Evolutionary conservation across 2,329 filamentous ascomycete genomes (phyloP).

Genomic region (Calycina marina): DNA sequence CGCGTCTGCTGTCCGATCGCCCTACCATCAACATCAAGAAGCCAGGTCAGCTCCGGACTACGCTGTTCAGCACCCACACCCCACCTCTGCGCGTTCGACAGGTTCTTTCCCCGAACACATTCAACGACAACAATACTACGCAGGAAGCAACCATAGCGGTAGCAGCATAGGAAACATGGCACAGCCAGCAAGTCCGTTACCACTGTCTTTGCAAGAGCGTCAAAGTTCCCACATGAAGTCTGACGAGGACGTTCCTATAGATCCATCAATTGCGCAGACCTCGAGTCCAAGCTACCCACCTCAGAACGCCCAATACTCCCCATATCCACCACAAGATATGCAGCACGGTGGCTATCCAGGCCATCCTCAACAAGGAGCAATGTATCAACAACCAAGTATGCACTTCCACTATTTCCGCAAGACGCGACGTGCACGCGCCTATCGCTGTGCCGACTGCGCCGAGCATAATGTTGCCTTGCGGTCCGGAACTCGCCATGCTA

Average conservation of each 20-base stretch:
- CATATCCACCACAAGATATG: conserved; percentile 73
- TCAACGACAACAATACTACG: conserved; percentile 69
- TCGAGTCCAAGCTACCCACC: conserved; percentile 85
- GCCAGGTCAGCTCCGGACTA: conserved; percentile 84
- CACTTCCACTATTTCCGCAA: not conserved
- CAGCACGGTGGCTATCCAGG: conserved; percentile 68
- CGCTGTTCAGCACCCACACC: conserved; percentile 57
- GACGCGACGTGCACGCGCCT: too few relatives aligned
- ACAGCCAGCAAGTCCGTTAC: conserved; percentile 95
- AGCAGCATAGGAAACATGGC: conserved; percentile 88
- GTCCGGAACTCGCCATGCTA: too few relatives aligned
- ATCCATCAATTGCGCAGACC: conserved; percentile 91
- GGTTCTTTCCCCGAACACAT: conserved; percentile 76
- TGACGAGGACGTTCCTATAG: conserved; percentile 97
- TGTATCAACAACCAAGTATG: conserved; percentile 48
- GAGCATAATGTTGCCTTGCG: too few relatives aligned
- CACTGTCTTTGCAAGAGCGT: conserved; percentile 65
- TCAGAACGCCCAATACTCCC: conserved; percentile 59
- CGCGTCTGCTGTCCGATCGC: conserved; percentile 68
- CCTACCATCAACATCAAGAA: conserved; percentile 43
- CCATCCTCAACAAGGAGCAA: conserved; percentile 35
- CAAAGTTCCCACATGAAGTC: conserved; percentile 68
- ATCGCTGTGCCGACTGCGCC: too few relatives aligned
- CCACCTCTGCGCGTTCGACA: conserved; percentile 58
- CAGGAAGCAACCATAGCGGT: conserved; percentile 57